Conservation (phyloP, 202 grass and related monocot genomes). For the Eragrostis tef region DNA sequence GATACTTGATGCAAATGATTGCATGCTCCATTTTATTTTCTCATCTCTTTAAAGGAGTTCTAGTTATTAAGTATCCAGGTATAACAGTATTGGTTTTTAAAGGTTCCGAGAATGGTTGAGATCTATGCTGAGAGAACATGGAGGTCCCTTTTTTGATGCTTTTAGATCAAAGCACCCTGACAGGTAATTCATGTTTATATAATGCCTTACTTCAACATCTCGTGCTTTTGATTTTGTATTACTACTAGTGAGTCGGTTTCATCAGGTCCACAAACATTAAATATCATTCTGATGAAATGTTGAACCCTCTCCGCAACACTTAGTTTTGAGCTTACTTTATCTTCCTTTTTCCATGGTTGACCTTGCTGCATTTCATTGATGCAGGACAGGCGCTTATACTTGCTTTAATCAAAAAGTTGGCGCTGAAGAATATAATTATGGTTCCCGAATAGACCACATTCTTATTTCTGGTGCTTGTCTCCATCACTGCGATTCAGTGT, state of each 20-base stretch:
- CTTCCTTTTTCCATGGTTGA: constrained; percentile 18
- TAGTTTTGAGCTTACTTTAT: background rate
- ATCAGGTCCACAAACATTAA: background rate
- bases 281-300: background rate
- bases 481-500: constrained; percentile 55
- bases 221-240: constrained; percentile 20
- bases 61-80: background rate
- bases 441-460: constrained; percentile 93
- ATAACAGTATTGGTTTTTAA: background rate
- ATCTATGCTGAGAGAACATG: constrained; percentile 73
- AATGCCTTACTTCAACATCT: background rate
- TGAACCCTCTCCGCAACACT: background rate
- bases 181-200: constrained; percentile 59
- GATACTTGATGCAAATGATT: constrained; percentile 6
- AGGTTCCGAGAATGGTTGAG: constrained; percentile 94
- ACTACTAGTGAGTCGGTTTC: constrained; percentile 30
- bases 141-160: constrained; percentile 84
- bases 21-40: background rate
- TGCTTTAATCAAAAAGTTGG: constrained; percentile 84
- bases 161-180: constrained; percentile 90
- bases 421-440: constrained; percentile 97
- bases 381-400: constrained; percentile 78
- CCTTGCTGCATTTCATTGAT: constrained; percentile 37
- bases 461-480: constrained; percentile 79
- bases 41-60: constrained; percentile 20